Evolutionary conservation across 2,329 filamentous ascomycete species (phyloP).

Genomic region (Rhynchosporium graminicola): DNA sequence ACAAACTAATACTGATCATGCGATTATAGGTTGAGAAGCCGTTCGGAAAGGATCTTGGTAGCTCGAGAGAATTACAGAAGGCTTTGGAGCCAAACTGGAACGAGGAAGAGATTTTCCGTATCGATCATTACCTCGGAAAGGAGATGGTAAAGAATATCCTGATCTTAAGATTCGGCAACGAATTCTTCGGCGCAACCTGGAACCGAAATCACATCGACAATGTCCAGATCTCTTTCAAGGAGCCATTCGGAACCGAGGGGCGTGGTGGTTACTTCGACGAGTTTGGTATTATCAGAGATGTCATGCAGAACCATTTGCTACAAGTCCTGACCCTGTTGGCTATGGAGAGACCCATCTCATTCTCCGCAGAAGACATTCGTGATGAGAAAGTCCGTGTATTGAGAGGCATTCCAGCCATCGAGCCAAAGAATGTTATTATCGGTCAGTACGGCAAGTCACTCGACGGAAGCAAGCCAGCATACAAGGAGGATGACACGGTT

Average conservation of each 20-base stretch:
- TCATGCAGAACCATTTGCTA: conserved; percentile 99
- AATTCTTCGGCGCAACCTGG: conserved; percentile 98
- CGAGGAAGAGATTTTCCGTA: conserved; percentile 98
- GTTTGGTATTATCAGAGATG: conserved; percentile 98
- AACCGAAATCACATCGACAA: conserved; percentile 99
- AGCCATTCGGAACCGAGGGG: conserved; percentile 97
- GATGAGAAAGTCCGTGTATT: conserved; percentile 98
- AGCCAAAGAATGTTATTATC: conserved; percentile 99
- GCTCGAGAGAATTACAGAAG: conserved; percentile 91
- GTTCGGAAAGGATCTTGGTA: conserved; percentile 94
- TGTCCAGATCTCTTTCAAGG: conserved; percentile 98
- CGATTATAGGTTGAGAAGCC: conserved; percentile 86
- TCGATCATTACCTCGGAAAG: conserved; percentile 99
- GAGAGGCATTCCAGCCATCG: conserved; percentile 87
- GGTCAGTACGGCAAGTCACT: conserved; percentile 97
- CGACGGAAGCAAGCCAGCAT: conserved; percentile 93
- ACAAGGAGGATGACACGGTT: conserved; percentile 98
- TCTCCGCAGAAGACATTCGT: conserved; percentile 96
- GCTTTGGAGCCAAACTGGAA: conserved; percentile 97
- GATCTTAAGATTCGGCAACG: conserved; percentile 96
- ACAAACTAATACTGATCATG: conserved; percentile 30
- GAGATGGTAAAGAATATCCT: conserved; percentile 99
- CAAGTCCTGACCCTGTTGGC: conserved; percentile 94
- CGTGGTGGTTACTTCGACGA: conserved; percentile 99
- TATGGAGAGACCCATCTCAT: conserved; percentile 98